Base-by-base conservation (phyloP, 768 basidiomycete species). In the Psilocybe subaeruginosa region DNA sequence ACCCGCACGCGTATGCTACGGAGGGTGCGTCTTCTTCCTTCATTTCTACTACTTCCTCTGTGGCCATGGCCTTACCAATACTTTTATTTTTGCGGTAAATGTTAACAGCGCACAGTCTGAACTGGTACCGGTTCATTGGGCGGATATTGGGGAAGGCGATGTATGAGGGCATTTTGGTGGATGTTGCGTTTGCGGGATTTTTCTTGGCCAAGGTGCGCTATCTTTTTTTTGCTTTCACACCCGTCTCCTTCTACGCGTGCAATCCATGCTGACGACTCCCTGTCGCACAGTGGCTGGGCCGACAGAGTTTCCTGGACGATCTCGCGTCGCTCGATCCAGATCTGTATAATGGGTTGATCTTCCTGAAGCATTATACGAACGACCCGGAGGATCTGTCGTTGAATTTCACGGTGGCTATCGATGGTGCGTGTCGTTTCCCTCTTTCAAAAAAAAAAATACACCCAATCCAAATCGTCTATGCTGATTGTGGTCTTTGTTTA, bases 101-200 rank as follows among this genome's bases (percentile, higher is more conserved):
- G 1, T 43, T 43, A 16, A 6, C 68, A 96, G 91, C 84, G 0
- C 90, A 93, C 69, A 95, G 89, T 69, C 78, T 98, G 51, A 86
- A 84, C 46, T 99, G 97, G 97, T 99, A 92, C 70, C 84, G 88
- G 1, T 95, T 97, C 74, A 91, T 98, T 61, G 97, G 97, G 0
- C 82, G 93, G 1, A 92, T 99, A 17, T 80, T 99, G 1, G 97
- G 97, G 4, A 99, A 99, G 72, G 97, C 97, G 0, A 81, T 99
- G 71, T 99, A 99, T 68, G 93, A 98, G 56, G 95, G 96, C 0
- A 97, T 99, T 49, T 79, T 99, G 6, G 89, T 97, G 14, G 95
- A 98, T 64, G 94, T 98, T 2, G 91, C 91, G 0, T 99, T 99
- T 72, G 96, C 97, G 3, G 86, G 88, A 2, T 99, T 99, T 80